Percentiles rank a stretch among this genome's conserved stretches.
phyloP scores from a whole-genome alignment of 2,329 filamentous ascomycete species.

The Hypoxylon sp. region DNA sequence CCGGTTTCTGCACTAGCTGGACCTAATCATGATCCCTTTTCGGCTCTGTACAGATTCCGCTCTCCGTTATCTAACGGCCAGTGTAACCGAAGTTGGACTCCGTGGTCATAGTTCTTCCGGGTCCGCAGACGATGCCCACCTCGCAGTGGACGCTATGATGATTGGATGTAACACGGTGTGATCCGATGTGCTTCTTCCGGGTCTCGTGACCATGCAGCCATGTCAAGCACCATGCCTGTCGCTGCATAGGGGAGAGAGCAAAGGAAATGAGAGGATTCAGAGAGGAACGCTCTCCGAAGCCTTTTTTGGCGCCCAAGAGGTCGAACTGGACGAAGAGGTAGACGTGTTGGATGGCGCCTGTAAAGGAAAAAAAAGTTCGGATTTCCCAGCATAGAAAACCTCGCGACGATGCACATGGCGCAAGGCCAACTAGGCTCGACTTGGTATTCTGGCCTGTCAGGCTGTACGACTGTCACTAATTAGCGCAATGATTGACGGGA shows the following conservation, averaged over 20 bases:
- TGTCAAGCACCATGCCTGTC: slow-evolving; percentile 1
- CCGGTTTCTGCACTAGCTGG: not conserved
- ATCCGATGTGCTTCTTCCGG: slow-evolving; percentile 13
- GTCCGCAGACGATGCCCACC: slow-evolving; percentile 8
- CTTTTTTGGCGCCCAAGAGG: not conserved
- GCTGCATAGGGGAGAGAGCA: not conserved
- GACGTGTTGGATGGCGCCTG: not conserved
- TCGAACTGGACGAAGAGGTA: slow-evolving; percentile 14
- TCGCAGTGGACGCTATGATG: no score
- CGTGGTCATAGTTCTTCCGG: slow-evolving; percentile 8
- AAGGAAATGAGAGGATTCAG: not conserved
- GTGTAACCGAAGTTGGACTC: slow-evolving; percentile 14
- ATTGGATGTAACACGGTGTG: slow-evolving; percentile 1
- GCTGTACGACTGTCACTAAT: slow-evolving; percentile 23
- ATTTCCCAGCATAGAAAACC: slow-evolving; percentile 31
- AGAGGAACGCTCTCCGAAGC: slow-evolving; percentile 7
- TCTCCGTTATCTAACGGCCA: not conserved
- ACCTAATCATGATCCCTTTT: not conserved
- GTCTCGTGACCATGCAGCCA: slow-evolving; percentile 17
- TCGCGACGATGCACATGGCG: slow-evolving; percentile 23
- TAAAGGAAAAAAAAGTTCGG: slow-evolving; percentile 16
- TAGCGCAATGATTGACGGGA: slow-evolving; percentile 39
- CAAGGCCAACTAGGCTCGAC: slow-evolving; percentile 14
- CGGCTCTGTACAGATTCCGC: not conserved
- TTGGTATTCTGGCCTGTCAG: slow-evolving; percentile 17